Conservation (phyloP, 73 alveolate genomes). For the Stentor coeruleus region DNA sequence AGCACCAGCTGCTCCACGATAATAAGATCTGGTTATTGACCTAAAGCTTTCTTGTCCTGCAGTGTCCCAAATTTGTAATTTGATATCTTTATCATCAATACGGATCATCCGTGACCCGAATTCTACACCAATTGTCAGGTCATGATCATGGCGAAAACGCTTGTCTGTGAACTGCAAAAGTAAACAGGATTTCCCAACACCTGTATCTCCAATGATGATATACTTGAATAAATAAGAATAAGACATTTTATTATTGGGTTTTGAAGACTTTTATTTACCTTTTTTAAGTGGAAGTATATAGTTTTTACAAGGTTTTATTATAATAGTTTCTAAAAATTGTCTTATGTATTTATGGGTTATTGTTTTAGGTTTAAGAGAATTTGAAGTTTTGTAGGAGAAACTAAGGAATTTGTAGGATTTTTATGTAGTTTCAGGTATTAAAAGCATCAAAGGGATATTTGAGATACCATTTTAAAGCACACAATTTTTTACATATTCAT, state of each 20-base stretch:
- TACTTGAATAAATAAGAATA: slow-evolving; percentile 58
- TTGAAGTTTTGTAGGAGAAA: background rate
- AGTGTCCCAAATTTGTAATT: slow-evolving; percentile 95
- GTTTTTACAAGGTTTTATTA: background rate
- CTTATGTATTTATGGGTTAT: background rate
- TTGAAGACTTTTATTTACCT: too few relatives aligned
- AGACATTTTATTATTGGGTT: slow-evolving; percentile 13
- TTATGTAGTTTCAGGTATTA: too few relatives aligned
- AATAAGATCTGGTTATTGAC: slow-evolving; percentile 79
- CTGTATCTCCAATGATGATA: slow-evolving; percentile 69
- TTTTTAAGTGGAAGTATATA: background rate
- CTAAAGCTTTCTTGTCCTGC: slow-evolving; percentile 95
- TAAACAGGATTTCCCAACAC: slow-evolving; percentile 90
- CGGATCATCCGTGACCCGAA: slow-evolving; percentile 83
- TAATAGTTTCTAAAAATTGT: background rate
- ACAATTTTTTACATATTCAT: too few relatives aligned
- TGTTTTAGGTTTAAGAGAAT: background rate
- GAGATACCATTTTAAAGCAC: too few relatives aligned
- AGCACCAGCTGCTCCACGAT: slow-evolving; percentile 91
- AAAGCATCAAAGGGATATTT: too few relatives aligned
- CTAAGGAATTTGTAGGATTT: too few relatives aligned
- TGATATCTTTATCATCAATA: slow-evolving; percentile 58
- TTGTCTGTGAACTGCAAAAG: slow-evolving; percentile 70
- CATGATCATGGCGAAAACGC: slow-evolving; percentile 71
- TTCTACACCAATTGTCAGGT: slow-evolving; percentile 92